phyloP scores from a whole-genome alignment of 371 early-diverging fungal species.

The Haplosporangium sp. region DNA sequence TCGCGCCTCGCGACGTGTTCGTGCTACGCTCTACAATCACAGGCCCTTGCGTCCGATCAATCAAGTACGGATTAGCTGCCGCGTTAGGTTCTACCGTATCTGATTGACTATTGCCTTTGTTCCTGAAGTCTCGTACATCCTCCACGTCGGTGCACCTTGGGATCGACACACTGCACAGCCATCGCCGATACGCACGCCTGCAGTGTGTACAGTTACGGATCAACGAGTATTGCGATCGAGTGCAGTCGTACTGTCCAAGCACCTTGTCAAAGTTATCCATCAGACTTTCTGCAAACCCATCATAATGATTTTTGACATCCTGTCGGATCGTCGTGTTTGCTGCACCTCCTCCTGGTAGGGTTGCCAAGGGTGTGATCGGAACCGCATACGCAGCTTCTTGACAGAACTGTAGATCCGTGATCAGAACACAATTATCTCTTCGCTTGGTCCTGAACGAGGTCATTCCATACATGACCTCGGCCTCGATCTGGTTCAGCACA shows the following conservation, averaged over 20 bases:
- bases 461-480: slow-evolving; percentile 48
- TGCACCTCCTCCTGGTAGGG: slow-evolving; percentile 13
- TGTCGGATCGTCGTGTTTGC: slow-evolving; percentile 20
- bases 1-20: slow-evolving; percentile 36
- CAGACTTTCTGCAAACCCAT: slow-evolving; percentile 55
- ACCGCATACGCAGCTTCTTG: slow-evolving; percentile 72
- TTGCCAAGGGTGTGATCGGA: slow-evolving; percentile 48
- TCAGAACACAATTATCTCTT: slow-evolving; percentile 61
- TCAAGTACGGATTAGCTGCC: slow-evolving; percentile 43
- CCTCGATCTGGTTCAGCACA: slow-evolving; percentile 50
- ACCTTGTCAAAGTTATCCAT: slow-evolving; percentile 65
- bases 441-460: slow-evolving; percentile 47
- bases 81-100: background rate
- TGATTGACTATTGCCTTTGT: slow-evolving; percentile 17
- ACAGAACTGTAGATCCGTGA: slow-evolving; percentile 69
- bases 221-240: slow-evolving; percentile 66
- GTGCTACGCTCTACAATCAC: slow-evolving; percentile 53
- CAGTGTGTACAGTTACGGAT: slow-evolving; percentile 75
- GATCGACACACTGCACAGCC: slow-evolving; percentile 73
- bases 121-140: slow-evolving; percentile 27
- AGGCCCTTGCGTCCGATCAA: slow-evolving; percentile 36
- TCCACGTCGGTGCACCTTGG: slow-evolving; percentile 67
- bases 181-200: slow-evolving; percentile 67
- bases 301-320: slow-evolving; percentile 58
- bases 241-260: slow-evolving; percentile 69